Evolutionary conservation across 495 filamentous ascomycete species (phyloP).

Genomic region (Oidiodendron maius): DNA sequence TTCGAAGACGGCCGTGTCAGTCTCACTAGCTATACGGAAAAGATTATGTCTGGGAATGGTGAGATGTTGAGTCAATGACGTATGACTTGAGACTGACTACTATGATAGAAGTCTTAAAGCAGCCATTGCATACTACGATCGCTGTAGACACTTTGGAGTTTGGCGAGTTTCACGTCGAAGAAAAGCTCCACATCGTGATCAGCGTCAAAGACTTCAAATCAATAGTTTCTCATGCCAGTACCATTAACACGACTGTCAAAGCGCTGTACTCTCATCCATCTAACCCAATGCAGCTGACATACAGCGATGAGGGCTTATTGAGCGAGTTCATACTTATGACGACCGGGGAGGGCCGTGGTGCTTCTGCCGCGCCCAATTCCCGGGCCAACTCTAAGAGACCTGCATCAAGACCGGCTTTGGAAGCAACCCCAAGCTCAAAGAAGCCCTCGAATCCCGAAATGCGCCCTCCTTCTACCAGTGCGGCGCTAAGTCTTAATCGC

Average conservation of each 20-base stretch:
- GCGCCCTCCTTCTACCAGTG: slow-evolving; percentile 18
- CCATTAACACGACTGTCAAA: slow-evolving; percentile 60
- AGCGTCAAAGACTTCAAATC: slow-evolving; percentile 94
- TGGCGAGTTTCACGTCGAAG: slow-evolving; percentile 70
- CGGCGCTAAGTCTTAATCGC: slow-evolving; percentile 8
- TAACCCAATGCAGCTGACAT: slow-evolving; percentile 77
- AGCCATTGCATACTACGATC: slow-evolving; percentile 89
- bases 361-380: slow-evolving; percentile 27
- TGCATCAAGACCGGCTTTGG: slow-evolving; percentile 19
- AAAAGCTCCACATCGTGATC: slow-evolving; percentile 78
- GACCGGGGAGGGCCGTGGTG: slow-evolving; percentile 58
- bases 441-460: slow-evolving; percentile 10
- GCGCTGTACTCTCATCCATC: slow-evolving; percentile 77
- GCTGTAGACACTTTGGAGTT: slow-evolving; percentile 84
- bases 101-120: slow-evolving; percentile 73
- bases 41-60: slow-evolving; percentile 79
- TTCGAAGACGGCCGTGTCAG: slow-evolving; percentile 62
- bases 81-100: slow-evolving; percentile 2
- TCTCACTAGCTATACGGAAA: slow-evolving; percentile 95
- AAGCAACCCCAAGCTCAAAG: slow-evolving; percentile 18
- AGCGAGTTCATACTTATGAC: slow-evolving; percentile 96
- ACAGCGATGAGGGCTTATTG: slow-evolving; percentile 64
- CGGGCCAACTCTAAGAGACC: slow-evolving; percentile 17
- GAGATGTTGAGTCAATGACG: slow-evolving; percentile 9
- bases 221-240: slow-evolving; percentile 78